Evolutionary conservation across 1,284 basidiomycete genomes (phyloP), one percentile per base, ranked within the genome.

Genomic region (Ustilago shanxiensis): DNA sequence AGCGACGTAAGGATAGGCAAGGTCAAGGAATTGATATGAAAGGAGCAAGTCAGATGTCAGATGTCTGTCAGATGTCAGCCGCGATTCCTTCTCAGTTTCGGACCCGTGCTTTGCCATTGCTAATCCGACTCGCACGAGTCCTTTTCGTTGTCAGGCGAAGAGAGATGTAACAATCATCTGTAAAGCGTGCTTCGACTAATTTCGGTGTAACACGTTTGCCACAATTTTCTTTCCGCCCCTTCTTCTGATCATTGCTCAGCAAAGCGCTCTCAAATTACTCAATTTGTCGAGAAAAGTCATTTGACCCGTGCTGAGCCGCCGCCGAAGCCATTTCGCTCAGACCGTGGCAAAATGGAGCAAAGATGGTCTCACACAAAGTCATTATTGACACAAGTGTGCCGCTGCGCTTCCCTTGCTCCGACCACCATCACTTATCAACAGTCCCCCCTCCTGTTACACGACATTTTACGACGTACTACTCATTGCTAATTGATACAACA

Each of bases 41-140:
- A 33, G 11, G 47, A 10, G 20, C 31, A 20, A 2, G 33, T 39
- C 31, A 53, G 31, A 55, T 45, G 39, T 57, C 29, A 52, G 45
- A 39, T 3, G 2, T 22, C 22, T 2, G 31, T 29, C 24, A n/a
- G 52, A 33, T 11, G 31, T 54, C 44, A 51, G 47, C 47, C 58
- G 37, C 58, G 37, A 52, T 59, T 39, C 29, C 57, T 33, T 22
- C 33, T 28, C 5, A 33, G 24, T 24, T 47, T 54, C 60, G 60
- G 60, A 47, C 53, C 56, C 56, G 56, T 37, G 9, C 14, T 37
- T 9, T 8, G 8, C 8, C 9, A 37, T 37, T 37, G 14, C 14
- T 14, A 14, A 31, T 18, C 8, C 24, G 26, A 45, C 54, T 58
- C 56, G 56, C 47, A 44, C 56, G 56, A 58, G 20, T 54, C 18